A percentile compares a stretch with the other conserved stretches of the same genome.
Evolutionary conservation across 2,329 filamentous ascomycete species (phyloP).

Genomic region (Trichoderma brevicompactum): DNA sequence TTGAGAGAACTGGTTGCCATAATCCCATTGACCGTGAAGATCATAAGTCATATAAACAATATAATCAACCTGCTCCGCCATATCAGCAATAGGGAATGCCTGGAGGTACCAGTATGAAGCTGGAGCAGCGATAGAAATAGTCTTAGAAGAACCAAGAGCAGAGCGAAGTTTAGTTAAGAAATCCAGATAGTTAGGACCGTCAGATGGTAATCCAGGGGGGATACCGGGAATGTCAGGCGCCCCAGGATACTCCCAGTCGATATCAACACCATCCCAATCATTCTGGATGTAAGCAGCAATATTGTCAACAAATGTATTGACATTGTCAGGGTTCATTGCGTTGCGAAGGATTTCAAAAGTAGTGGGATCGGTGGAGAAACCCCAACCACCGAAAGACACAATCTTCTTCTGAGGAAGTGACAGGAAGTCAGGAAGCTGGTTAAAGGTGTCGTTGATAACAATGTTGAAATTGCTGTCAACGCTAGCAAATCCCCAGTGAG

Average conservation of each 20-base stretch:
- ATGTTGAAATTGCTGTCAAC: conserved; percentile 34
- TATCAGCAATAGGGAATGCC: conserved; percentile 39
- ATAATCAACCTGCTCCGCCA: conserved; percentile 39
- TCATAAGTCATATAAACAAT: conserved; percentile 44
- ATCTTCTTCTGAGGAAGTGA: conserved; percentile 35
- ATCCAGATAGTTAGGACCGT: background rate
- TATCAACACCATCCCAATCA: background rate
- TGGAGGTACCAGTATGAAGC: conserved; percentile 48
- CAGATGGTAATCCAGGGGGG: background rate
- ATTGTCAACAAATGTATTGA: conserved; percentile 38
- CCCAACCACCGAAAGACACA: conserved; percentile 39
- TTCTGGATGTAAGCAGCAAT: background rate
- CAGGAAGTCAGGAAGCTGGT: conserved; percentile 35
- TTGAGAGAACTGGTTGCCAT: conserved; percentile 36
- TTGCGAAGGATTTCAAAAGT: conserved; percentile 35
- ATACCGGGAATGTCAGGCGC: background rate
- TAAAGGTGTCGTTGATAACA: conserved; percentile 32
- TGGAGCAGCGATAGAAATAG: conserved; percentile 44
- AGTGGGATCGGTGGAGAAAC: conserved; percentile 33
- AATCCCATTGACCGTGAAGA: conserved; percentile 35
- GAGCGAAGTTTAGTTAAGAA: background rate
- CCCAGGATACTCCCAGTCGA: conserved; percentile 1
- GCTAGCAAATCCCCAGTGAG: conserved; percentile 39
- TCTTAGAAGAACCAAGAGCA: conserved; percentile 38
- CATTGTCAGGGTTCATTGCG: conserved; percentile 39